Evolutionary conservation across 2,329 filamentous ascomycete genomes (phyloP).

Genomic region (Trichoderma koningii): DNA sequence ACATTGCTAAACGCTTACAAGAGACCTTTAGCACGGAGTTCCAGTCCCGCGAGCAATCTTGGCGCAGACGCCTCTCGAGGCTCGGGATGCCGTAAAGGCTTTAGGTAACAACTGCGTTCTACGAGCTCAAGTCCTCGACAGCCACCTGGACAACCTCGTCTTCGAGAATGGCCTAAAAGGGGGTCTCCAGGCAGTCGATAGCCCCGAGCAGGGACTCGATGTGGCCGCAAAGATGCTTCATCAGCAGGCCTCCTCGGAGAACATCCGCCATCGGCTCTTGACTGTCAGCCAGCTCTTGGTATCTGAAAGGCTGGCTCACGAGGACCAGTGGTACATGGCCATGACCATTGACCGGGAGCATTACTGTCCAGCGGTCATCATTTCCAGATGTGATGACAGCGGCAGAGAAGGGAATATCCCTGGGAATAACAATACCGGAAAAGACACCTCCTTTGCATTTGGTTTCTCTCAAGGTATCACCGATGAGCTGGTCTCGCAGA

Average conservation of each 20-base stretch:
- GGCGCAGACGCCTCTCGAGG: conserved; percentile 32
- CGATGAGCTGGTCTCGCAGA: conserved; percentile 28
- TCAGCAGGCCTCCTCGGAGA: background rate
- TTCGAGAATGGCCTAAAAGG: conserved; percentile 28
- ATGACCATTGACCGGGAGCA: conserved; percentile 49
- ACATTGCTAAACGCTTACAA: background rate
- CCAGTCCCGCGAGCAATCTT: conserved; percentile 33
- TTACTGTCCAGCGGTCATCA: conserved; percentile 42
- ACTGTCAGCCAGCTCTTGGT: conserved; percentile 42
- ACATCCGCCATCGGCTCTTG: background rate
- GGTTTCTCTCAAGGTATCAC: conserved; percentile 36
- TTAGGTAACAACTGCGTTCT: conserved; percentile 34
- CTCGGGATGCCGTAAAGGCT: conserved; percentile 28
- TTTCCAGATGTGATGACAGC: conserved; percentile 36
- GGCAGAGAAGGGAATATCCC: conserved; percentile 31
- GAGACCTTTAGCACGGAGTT: conserved; percentile 33
- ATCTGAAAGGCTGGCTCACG: conserved; percentile 37
- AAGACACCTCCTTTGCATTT: conserved; percentile 34
- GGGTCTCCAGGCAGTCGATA: conserved; percentile 26
- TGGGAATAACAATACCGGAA: background rate
- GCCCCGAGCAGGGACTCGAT: conserved; percentile 28
- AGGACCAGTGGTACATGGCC: conserved; percentile 45
- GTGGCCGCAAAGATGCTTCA: conserved; percentile 33
- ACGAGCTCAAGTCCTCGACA: conserved; percentile 36
- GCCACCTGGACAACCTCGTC: conserved; percentile 22